Conservation (phyloP, 805 yeast species). For the Candida nonsorbophila region DNA sequence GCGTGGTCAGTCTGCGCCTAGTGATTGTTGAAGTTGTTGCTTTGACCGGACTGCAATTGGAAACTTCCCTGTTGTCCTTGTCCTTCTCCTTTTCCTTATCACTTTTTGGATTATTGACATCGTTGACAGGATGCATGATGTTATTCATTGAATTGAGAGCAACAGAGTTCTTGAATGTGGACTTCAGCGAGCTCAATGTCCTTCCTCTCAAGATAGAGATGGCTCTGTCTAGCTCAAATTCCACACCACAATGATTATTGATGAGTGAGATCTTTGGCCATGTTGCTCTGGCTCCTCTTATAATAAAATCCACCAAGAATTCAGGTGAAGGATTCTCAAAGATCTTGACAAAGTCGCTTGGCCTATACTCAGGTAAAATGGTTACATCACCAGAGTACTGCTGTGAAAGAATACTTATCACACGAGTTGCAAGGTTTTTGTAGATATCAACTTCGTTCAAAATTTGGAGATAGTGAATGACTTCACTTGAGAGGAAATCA, state of each 20-base stretch:
- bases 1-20: constrained; percentile 2
- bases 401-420: constrained; percentile 75
- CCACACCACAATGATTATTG: constrained; percentile 85
- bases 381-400: constrained; percentile 92
- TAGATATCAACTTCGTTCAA: constrained; percentile 72
- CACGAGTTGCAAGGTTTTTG: constrained; percentile 64
- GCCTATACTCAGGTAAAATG: constrained; percentile 70
- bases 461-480: constrained; percentile 72
- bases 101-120: no score
- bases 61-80: no score
- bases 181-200: constrained; percentile 32
- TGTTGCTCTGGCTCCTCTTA: constrained; percentile 84
- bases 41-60: not conserved
- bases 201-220: constrained; percentile 64
- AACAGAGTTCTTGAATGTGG: constrained; percentile 8
- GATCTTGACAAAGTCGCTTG: constrained; percentile 55
- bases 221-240: constrained; percentile 78
- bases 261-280: constrained; percentile 91
- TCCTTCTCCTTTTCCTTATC: no score
- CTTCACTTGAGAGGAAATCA: constrained; percentile 60
- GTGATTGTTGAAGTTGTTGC: constrained; percentile 17
- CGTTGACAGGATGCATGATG: no score
- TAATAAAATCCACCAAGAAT: constrained; percentile 61
- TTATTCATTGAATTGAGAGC: constrained; percentile 6
- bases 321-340: constrained; percentile 79